Base-by-base conservation (phyloP, 129 eudicot species). In the Cynara cardunculus region DNA sequence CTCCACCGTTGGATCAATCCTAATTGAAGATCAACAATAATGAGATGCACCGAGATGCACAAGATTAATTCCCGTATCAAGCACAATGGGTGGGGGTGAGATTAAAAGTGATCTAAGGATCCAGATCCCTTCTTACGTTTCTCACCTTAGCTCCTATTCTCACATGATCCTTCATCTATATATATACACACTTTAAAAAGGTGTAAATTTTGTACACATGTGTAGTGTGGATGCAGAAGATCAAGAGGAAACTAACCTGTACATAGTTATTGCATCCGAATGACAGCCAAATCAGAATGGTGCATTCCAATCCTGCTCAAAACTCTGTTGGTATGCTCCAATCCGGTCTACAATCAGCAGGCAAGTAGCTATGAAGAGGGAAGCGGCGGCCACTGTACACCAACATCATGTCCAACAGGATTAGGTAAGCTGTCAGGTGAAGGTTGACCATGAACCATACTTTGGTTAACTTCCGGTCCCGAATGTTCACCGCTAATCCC, bases 181-280 rank as follows among this genome's bases (percentile, higher is more conserved):
- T 3, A 28, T 3, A 28, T 3, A 28, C 10, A 35, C 8, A 41
- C 59, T 13, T 46, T 19, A 46, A 46, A 46, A 37, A 3, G 2
- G 26, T 46, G 44, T 13, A 16, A 56, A 25, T 18, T 74, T 25
- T 25, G 78, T 26, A 35, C 41, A 25, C 16, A 35, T 35, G 13
- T 46, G 77, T 41, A 41, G 35, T 70, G 14, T 75, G 37, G 6
- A 13, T 21, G 56, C 59, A 27, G 66, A 37, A 69, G 24, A 56
- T 25, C 59, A 34, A 83, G 37, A 35, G 37, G 27, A 78, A 73
- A 64, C 88, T 73, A 32, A 93, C 94, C 97, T 87, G 87, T 83
- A 84, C 85, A 82, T 39, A n/a, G 84, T 68, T 85, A 64, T 72
- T 79, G 75, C 82, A 78, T 73, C 87, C 76, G 65, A 67, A 87